Percentiles rank a stretch among this genome's conserved stretches.
phyloP scores from a whole-genome alignment of 2,329 filamentous ascomycete species.

The Aspergillus niger region DNA sequence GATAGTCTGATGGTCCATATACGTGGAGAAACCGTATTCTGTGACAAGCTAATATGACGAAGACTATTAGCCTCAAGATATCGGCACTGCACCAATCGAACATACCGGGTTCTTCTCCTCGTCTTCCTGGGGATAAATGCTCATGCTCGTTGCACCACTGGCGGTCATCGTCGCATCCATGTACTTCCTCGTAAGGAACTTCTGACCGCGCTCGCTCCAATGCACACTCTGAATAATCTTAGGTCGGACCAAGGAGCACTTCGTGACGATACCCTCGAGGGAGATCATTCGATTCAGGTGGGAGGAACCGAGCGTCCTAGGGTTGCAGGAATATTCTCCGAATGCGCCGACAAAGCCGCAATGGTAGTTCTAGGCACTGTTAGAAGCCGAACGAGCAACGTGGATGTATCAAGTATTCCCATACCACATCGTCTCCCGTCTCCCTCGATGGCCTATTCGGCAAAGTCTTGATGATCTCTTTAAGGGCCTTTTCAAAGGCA shows the following conservation, averaged over 20 bases:
- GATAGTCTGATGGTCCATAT: constrained; percentile 94
- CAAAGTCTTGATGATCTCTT: constrained; percentile 80
- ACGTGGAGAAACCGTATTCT: constrained; percentile 94
- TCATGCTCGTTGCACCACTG: constrained; percentile 82
- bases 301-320: constrained; percentile 82
- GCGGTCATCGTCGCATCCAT: constrained; percentile 94
- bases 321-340: constrained; percentile 91
- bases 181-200: constrained; percentile 88
- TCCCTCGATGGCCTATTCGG: constrained; percentile 75
- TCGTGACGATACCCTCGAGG: constrained; percentile 94
- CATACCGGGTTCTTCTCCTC: constrained; percentile 80
- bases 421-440: constrained; percentile 70
- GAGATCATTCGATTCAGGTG: constrained; percentile 97
- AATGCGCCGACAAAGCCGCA: constrained; percentile 97
- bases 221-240: constrained; percentile 99
- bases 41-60: constrained; percentile 67
- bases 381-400: constrained; percentile 4
- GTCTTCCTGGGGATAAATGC: constrained; percentile 92
- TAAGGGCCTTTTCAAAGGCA: constrained; percentile 88
- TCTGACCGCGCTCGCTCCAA: constrained; percentile 83
- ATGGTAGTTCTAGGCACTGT: constrained; percentile 65
- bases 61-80: constrained; percentile 16
- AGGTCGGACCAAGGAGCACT: constrained; percentile 90
- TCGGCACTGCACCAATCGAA: not conserved
- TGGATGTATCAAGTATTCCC: constrained; percentile 13